Percentiles rank a stretch among this genome's conserved stretches.
Conservation (phyloP, 768 basidiomycete genomes). For the Mycena kentingensis region DNA sequence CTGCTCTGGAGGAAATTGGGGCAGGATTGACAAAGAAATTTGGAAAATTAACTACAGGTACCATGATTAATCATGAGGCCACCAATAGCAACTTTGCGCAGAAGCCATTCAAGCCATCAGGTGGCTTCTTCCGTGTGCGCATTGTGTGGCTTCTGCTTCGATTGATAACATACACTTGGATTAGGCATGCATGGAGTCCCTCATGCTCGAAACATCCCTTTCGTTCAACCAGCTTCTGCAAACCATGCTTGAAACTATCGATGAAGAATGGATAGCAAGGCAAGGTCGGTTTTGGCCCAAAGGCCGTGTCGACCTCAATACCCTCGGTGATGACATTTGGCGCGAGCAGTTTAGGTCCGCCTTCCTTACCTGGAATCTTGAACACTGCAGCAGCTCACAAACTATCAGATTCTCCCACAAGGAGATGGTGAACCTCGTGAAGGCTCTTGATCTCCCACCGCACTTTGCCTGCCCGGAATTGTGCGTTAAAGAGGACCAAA, state of each 20-base stretch:
- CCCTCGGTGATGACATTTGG: constrained; percentile 1
- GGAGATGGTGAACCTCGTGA: constrained; percentile 6
- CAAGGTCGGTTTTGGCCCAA: constrained; percentile 6
- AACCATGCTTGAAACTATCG: background rate
- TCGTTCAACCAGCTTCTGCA: background rate
- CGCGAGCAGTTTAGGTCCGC: constrained; percentile 8
- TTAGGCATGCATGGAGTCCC: background rate
- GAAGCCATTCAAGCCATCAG: constrained; percentile 1
- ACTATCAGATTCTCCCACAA: background rate
- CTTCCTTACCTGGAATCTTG: background rate
- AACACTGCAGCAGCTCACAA: background rate
- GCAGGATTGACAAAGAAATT: too few relatives aligned
- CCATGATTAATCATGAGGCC: too few relatives aligned
- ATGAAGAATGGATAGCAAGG: background rate
- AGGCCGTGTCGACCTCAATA: background rate
- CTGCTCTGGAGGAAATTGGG: too few relatives aligned
- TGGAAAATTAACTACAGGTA: too few relatives aligned
- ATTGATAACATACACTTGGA: background rate
- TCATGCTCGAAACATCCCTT: background rate
- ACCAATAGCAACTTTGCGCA: constrained; percentile 1
- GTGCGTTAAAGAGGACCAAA: constrained; percentile 5
- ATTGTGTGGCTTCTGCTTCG: background rate
- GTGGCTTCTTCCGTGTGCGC: constrained; percentile 3
- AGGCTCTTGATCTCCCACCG: constrained; percentile 7
- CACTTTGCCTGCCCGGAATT: constrained; percentile 4